Conservation (phyloP, 2,329 filamentous ascomycete genomes). For the Ambrosiella cleistominuta region DNA sequence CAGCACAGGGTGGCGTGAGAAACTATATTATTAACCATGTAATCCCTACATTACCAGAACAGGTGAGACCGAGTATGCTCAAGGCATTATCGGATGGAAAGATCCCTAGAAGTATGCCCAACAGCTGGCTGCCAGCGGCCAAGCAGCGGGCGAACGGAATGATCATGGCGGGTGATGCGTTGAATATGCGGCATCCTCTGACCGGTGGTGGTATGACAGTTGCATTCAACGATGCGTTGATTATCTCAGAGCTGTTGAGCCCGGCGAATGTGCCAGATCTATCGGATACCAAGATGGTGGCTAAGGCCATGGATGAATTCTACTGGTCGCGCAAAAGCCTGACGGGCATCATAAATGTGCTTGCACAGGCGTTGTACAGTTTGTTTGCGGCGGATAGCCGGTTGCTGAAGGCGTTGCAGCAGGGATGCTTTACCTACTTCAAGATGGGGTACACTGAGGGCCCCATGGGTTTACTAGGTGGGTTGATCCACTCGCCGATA, state of each 20-base stretch:
- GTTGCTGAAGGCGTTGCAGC: conserved; percentile 63
- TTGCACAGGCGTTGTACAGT: conserved; percentile 84
- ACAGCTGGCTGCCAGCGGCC: conserved; percentile 74
- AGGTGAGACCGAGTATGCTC: conserved; percentile 55
- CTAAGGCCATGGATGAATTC: conserved; percentile 53
- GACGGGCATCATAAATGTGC: conserved; percentile 84
- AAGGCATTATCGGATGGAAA: conserved; percentile 61
- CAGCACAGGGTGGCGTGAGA: conserved; percentile 65
- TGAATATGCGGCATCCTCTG: conserved; percentile 98
- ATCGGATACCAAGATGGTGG: conserved; percentile 46
- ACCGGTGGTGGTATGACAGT: conserved; percentile 98
- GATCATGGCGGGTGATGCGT: conserved; percentile 75
- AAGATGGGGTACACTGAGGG: conserved; percentile 56
- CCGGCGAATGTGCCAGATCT: conserved; percentile 53
- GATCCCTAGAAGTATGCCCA: conserved; percentile 76
- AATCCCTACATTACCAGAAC: conserved; percentile 56
- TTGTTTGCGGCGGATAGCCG: conserved; percentile 75
- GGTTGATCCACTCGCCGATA: conserved; percentile 58
- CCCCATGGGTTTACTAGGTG: conserved; percentile 65
- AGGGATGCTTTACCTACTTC: conserved; percentile 89
- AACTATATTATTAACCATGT: conserved; percentile 66
- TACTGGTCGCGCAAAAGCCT: conserved; percentile 76
- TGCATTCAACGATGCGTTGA: conserved; percentile 76
- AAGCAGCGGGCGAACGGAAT: conserved; percentile 42
- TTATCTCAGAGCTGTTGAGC: conserved; percentile 56